A percentile compares a stretch with the other conserved stretches of the same genome.
Conservation (phyloP, 768 basidiomycete genomes). For the Tylopilus rubrobrunneus region DNA sequence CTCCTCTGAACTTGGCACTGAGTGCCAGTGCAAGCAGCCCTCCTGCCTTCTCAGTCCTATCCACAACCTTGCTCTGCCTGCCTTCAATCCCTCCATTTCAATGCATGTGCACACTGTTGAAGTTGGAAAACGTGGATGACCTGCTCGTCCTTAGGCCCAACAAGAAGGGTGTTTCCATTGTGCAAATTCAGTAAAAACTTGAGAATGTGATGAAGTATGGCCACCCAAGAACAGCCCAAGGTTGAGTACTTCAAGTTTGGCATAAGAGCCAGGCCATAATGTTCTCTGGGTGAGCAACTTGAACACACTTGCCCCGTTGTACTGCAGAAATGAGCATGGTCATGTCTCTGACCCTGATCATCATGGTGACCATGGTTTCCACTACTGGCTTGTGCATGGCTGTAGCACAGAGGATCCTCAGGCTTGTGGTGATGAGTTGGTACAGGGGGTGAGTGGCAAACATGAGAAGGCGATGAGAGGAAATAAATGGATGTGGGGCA, state of each 20-base stretch:
- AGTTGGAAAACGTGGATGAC: too few species aligned
- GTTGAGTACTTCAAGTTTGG: too few species aligned
- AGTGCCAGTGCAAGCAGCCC: too few species aligned
- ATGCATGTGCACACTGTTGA: slow-evolving; percentile 14
- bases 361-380: slow-evolving; percentile 14
- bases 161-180: too few species aligned
- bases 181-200: too few species aligned
- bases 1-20: too few species aligned
- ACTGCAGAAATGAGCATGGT: slow-evolving; percentile 11
- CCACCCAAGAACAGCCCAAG: too few species aligned
- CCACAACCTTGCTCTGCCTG: slow-evolving; percentile 39
- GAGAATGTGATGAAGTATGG: too few species aligned
- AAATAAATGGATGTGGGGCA: slow-evolving; percentile 43
- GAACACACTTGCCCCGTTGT: too few species aligned
- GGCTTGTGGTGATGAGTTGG: slow-evolving; percentile 22
- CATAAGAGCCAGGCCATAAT: slow-evolving; percentile 37
- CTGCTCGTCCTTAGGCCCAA: too few species aligned
- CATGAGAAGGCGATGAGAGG: too few species aligned
- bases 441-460: slow-evolving; percentile 36
- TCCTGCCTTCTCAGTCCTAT: too few species aligned
- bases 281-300: slow-evolving; percentile 8
- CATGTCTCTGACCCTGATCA: slow-evolving; percentile 8
- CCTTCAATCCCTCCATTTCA: slow-evolving; percentile 10
- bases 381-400: slow-evolving; percentile 24
- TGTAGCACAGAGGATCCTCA: slow-evolving; percentile 13